These are phyloP conservation scores for Gossypium sturtianum DNA, from an alignment of 345 rosid species.

Conservation along the genomic window DNA sequence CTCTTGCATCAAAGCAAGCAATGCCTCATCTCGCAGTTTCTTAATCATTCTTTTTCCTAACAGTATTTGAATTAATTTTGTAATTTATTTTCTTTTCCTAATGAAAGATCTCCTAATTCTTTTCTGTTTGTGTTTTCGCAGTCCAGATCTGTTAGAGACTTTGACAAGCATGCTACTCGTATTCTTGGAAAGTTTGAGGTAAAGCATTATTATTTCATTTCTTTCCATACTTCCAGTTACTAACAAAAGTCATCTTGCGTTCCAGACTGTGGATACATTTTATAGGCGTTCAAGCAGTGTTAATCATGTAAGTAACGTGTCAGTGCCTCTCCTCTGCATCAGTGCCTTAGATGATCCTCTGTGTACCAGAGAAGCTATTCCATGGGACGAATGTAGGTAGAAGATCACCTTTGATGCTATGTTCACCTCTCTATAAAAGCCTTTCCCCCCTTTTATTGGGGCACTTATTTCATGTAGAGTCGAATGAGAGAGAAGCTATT, in stretches of 20 bases:
- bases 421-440: not conserved
- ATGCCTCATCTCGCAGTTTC: not conserved
- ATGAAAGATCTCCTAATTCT: not conserved
- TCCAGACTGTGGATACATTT: constrained; percentile 79
- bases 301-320: constrained; percentile 48
- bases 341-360: constrained; percentile 91
- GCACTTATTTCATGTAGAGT: not conserved
- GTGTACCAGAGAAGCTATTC: constrained; percentile 86
- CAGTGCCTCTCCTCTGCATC: constrained; percentile 72
- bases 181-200: constrained; percentile 80
- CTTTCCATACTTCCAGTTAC: not conserved
- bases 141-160: constrained; percentile 83
- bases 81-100: not conserved
- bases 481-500: not conserved
- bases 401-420: not conserved
- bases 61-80: not conserved
- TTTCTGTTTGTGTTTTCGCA: constrained; percentile 22
- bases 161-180: constrained; percentile 65
- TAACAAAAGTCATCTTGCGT: constrained; percentile 3
- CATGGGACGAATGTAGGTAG: constrained; percentile 93
- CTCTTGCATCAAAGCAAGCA: not conserved
- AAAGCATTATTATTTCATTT: constrained; percentile 6
- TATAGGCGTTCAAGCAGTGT: constrained; percentile 77
- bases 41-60: not conserved
- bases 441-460: not conserved